Base-by-base conservation (phyloP, 352 stramenopile species). In the Globisporangium yorkense region DNA sequence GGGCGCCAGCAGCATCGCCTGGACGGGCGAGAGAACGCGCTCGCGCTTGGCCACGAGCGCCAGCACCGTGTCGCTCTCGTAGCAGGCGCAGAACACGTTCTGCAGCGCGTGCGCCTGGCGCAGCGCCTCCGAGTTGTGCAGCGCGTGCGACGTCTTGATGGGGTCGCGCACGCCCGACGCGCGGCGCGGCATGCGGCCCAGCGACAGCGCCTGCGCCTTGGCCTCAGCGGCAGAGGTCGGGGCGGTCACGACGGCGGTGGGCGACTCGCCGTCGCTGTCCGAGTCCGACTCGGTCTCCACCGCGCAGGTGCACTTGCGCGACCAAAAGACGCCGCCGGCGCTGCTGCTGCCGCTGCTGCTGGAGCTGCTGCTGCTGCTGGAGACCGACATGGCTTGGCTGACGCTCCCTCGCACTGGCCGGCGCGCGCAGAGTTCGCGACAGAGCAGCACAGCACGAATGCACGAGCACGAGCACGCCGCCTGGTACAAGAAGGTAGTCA, bases 51-150 rank as follows among this genome's bases (percentile, higher is more conserved):
- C 79, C 35, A 91, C 66, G 2, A 78, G 76, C 10, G 67, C 54
- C 4, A 89, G 59, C 55, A 92, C 77, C 1, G 76, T 92, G 35
- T 89, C 79, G 10, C 76, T 67, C 47, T 89, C 79, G 62, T 92
- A 92, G 59, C 77, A 89, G 12, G 72, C 72, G 57, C 82, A 92
- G 57, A 92, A 92, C 24, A 92, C 72, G 55, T 89, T 92, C 54
- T 79, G 70, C 5, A 92, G 71, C 9, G 72, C 57, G 37, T 74
- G 61, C 21, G 82, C 72, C 33, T 83, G 74, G n/a, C 80, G 71
- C 47, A 92, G 52, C 27, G 72, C 76, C 59, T 89, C 80, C 2
- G 74, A 83, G 55, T 89, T 87, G 65, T 92, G 82, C 31, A 89
- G 68, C 49, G 82, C 82, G 54, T 80, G 79, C 1, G 78, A 91